phyloP scores from a whole-genome alignment of 805 yeast species.

The Starmera quercuum region DNA sequence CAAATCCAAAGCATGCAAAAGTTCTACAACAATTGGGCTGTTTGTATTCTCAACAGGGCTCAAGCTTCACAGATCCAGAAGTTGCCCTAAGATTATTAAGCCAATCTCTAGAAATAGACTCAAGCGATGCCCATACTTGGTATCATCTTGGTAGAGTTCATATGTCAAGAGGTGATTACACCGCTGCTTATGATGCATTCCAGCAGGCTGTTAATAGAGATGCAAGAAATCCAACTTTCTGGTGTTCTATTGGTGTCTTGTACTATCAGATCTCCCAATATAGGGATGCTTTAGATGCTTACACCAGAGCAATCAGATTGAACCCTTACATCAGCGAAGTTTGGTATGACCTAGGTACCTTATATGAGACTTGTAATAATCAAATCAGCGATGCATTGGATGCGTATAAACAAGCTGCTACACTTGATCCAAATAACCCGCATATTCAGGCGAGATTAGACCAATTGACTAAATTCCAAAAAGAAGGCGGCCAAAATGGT shows the following conservation, averaged over 20 bases:
- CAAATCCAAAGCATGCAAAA: constrained; percentile 91
- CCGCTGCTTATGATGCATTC: constrained; percentile 95
- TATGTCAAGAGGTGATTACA: constrained; percentile 92
- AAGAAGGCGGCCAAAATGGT: constrained; percentile 52
- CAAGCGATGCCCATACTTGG: constrained; percentile 94
- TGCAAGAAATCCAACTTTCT: constrained; percentile 94
- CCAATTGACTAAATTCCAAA: constrained; percentile 67
- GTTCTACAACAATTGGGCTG: constrained; percentile 95
- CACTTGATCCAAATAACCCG: constrained; percentile 88
- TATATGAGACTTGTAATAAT: constrained; percentile 95
- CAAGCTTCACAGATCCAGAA: constrained; percentile 71
- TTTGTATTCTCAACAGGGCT: constrained; percentile 71
- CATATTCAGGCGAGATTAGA: constrained; percentile 91
- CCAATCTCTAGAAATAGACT: constrained; percentile 84
- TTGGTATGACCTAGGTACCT: constrained; percentile 97
- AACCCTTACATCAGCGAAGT: constrained; percentile 96
- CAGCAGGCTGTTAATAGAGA: constrained; percentile 98
- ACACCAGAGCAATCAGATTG: constrained; percentile 90
- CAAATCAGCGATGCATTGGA: constrained; percentile 93
- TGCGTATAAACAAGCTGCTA: constrained; percentile 94
- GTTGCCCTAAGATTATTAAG: constrained; percentile 74
- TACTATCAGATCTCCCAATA: constrained; percentile 95
- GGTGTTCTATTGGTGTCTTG: constrained; percentile 94
- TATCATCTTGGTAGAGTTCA: constrained; percentile 94
- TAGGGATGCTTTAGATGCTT: constrained; percentile 95